phyloP scores from a whole-genome alignment of 1,284 basidiomycete genomes.

The Phylloboletellus chloephorus region DNA sequence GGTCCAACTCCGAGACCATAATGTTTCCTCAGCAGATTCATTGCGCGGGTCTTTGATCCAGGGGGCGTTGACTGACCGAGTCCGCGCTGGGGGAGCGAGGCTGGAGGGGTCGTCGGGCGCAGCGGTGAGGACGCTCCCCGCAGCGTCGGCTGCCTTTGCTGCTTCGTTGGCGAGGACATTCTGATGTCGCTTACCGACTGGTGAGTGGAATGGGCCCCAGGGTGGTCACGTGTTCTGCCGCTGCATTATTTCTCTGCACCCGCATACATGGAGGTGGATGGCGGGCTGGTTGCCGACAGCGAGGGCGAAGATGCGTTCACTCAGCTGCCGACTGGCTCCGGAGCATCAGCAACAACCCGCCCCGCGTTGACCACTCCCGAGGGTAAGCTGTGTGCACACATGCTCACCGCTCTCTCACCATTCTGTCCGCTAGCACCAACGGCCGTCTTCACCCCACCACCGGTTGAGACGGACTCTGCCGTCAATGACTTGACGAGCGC shows the following conservation, averaged over 20 bases:
- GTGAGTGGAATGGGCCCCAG: too few relatives aligned
- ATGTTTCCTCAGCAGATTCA: slow-evolving; percentile 75
- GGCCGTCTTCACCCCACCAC: slow-evolving; percentile 22
- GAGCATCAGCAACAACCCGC: neutral
- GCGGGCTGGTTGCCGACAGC: slow-evolving; percentile 30
- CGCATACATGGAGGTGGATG: slow-evolving; percentile 14
- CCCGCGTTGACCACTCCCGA: slow-evolving; percentile 1
- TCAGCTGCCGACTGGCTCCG: neutral
- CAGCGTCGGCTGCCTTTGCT: slow-evolving; percentile 21
- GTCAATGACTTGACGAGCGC: slow-evolving; percentile 14
- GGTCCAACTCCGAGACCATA: slow-evolving; percentile 74
- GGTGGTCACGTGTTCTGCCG: slow-evolving; percentile 26
- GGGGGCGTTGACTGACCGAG: slow-evolving; percentile 19
- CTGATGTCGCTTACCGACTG: too few relatives aligned
- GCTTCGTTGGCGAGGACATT: slow-evolving; percentile 21
- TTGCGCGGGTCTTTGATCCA: slow-evolving; percentile 56
- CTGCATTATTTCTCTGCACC: slow-evolving; percentile 6
- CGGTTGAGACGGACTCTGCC: slow-evolving; percentile 1
- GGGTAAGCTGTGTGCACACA: slow-evolving; percentile 8
- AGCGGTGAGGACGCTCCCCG: slow-evolving; percentile 25
- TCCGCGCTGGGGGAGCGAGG: slow-evolving; percentile 16
- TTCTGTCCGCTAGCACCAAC: slow-evolving; percentile 15
- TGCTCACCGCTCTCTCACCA: neutral
- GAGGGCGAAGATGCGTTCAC: slow-evolving; percentile 21
- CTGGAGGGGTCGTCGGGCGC: slow-evolving; percentile 22